A percentile compares a stretch with the other conserved stretches of the same genome.
phyloP scores from a whole-genome alignment of 164 flowering plant genomes.

The Buxus sempervirens region DNA sequence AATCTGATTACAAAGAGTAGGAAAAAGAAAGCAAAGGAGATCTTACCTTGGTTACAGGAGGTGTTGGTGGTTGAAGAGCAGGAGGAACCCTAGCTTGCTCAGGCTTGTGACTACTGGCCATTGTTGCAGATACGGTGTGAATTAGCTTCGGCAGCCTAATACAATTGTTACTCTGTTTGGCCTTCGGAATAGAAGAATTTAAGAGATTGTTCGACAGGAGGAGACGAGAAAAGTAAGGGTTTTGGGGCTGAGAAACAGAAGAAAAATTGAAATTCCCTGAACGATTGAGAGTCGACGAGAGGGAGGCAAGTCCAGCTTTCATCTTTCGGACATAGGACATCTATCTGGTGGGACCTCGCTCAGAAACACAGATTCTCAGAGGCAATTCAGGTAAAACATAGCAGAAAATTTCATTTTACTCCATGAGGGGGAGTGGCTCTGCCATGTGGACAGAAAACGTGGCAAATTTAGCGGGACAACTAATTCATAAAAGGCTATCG shows the following conservation, averaged over 20 bases:
- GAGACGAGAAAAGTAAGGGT: neutral
- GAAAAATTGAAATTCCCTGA: slow-evolving; percentile 14
- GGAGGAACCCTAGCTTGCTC: slow-evolving; percentile 58
- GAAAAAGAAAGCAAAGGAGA: too few relatives aligned
- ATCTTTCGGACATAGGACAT: slow-evolving; percentile 9
- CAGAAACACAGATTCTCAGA: too few relatives aligned
- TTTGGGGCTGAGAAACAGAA: slow-evolving; percentile 1
- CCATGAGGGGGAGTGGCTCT: too few relatives aligned
- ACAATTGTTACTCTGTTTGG: neutral
- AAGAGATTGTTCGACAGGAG: slow-evolving; percentile 4
- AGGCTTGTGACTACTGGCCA: slow-evolving; percentile 47
- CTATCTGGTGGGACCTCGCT: neutral
- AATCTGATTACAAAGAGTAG: too few relatives aligned
- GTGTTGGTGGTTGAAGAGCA: slow-evolving; percentile 43
- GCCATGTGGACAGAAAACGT: too few relatives aligned
- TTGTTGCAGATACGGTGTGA: slow-evolving; percentile 14
- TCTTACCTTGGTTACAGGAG: slow-evolving; percentile 52
- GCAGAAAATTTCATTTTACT: too few relatives aligned
- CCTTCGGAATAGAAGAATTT: neutral
- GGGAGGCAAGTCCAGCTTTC: slow-evolving; percentile 13
- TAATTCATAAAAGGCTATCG: too few relatives aligned
- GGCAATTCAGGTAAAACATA: too few relatives aligned
- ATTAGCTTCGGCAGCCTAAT: neutral
- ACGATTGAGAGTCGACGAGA: slow-evolving; percentile 10
- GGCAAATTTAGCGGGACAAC: too few relatives aligned